Base-by-base conservation (phyloP, 352 stramenopile genomes). In the Phytopythium montanum region DNA sequence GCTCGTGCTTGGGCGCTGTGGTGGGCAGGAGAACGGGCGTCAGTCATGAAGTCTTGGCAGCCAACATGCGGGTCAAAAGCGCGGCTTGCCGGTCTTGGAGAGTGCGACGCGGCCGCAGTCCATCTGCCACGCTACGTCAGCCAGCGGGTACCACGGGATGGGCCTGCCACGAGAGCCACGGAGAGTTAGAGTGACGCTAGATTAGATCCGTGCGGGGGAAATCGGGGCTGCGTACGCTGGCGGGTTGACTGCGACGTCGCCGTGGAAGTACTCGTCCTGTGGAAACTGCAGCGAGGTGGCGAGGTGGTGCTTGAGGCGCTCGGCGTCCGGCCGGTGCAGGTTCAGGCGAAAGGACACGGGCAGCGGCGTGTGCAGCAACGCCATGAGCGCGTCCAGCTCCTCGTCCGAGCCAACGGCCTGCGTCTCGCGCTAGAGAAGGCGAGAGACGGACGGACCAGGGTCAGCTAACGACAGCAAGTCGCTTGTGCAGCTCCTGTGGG, bases 331-430 rank as follows among this genome's bases (percentile, higher is more conserved):
- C 33, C 81, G 81, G 53, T 92, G 81, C 29, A 92, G 59, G 63
- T 93, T 95, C 26, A 95, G 63, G 54, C 85, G 85, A 68, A 95
- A 95, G 2, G 79, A 92, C 49, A 95, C 70, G 23, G 85, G 83
- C 48, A 95, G 69, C 19, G 85, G 85, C 60, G 85, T 68, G 64
- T 93, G 81, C 48, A 95, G 73, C 53, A 88, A 67, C 67, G 65
- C 72, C 73, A 95, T 84, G 49, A 95, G 76, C 61, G 70, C 33
- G 26, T 82, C 63, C 28, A 93, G 65, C 61, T 95, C 78, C 9
- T 56, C 54, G 14, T 77, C 72, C 31, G 70, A 69, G 29, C 62
- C 53, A 29, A 93, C 84, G 18, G 73, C 83, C 63, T 77, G 59
- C 5, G 84, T 87, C 58, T 87, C 77, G 36, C 66, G 71, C 85